A percentile compares a stretch with the other conserved stretches of the same genome.
Evolutionary conservation across 2,329 filamentous ascomycete genomes (phyloP).

Genomic region (Diaporthe sp.): DNA sequence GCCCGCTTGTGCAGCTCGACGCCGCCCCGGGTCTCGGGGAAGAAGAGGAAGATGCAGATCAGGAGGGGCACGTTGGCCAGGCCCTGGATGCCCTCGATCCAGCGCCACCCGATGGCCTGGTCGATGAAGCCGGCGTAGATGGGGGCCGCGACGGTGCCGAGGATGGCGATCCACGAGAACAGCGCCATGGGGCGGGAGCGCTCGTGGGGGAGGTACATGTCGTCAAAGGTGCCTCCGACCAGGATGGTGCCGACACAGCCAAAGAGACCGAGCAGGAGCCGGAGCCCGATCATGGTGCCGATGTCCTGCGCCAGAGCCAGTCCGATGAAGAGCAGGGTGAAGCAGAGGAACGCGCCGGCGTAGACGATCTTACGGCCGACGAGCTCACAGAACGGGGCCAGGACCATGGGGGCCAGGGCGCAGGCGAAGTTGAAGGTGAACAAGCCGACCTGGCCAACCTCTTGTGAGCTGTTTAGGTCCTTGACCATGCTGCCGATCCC

Average conservation of each 20-base stretch:
- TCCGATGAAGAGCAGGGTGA: constrained; percentile 62
- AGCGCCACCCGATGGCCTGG: constrained; percentile 65
- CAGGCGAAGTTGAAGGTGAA: constrained; percentile 65
- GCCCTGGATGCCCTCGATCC: constrained; percentile 67
- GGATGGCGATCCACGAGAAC: constrained; percentile 63
- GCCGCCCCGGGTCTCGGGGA: constrained; percentile 47
- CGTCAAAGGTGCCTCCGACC: constrained; percentile 63
- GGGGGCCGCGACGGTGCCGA: constrained; percentile 65
- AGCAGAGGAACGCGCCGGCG: constrained; percentile 59
- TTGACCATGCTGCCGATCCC: constrained; percentile 60
- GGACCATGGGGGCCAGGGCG: constrained; percentile 60
- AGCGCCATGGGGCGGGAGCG: constrained; percentile 61
- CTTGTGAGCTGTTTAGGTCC: constrained; percentile 57
- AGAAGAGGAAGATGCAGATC: constrained; percentile 44
- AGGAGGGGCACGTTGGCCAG: constrained; percentile 62
- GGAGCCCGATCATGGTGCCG: constrained; percentile 61
- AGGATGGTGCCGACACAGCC: constrained; percentile 64
- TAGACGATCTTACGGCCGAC: constrained; percentile 62
- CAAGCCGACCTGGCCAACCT: constrained; percentile 62
- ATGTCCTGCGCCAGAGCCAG: constrained; percentile 62
- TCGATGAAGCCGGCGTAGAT: constrained; percentile 69
- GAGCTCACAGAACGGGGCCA: constrained; percentile 64
- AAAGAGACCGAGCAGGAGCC: constrained; percentile 62
- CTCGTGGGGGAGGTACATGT: constrained; percentile 61
- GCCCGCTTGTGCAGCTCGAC: constrained; percentile 60